These are phyloP conservation scores for Ogataea trehaloabstinens DNA, from an alignment of 805 yeast species.

Conservation along the genomic window DNA sequence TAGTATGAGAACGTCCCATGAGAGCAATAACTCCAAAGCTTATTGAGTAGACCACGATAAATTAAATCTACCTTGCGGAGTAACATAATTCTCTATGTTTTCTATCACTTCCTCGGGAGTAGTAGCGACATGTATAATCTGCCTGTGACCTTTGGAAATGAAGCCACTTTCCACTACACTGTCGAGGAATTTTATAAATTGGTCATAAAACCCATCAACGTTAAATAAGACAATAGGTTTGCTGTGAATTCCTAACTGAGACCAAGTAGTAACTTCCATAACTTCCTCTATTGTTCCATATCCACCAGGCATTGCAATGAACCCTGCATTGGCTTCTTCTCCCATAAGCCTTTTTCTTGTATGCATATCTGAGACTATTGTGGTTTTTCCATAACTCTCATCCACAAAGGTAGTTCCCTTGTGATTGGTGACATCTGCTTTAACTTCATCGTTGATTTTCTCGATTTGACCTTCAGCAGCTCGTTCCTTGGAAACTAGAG, in stretches of 20 bases:
- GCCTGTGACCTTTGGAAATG: slow-evolving; percentile 62
- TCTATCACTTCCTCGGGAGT: slow-evolving; percentile 68
- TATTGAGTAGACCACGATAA: slow-evolving; percentile 46
- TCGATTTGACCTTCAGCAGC: slow-evolving; percentile 33
- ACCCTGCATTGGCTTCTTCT: slow-evolving; percentile 70
- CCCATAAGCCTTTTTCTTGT: slow-evolving; percentile 85
- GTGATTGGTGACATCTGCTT: slow-evolving; percentile 55
- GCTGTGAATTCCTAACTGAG: slow-evolving; percentile 78
- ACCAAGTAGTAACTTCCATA: slow-evolving; percentile 88
- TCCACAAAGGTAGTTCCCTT: slow-evolving; percentile 59
- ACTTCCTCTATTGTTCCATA: slow-evolving; percentile 87
- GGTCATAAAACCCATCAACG: slow-evolving; percentile 76
- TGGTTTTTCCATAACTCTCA: slow-evolving; percentile 68
- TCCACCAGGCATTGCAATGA: slow-evolving; percentile 89
- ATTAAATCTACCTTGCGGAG: slow-evolving; percentile 74
- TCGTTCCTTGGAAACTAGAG: slow-evolving; percentile 72
- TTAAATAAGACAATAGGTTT: slow-evolving; percentile 79
- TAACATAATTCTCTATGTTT: slow-evolving; percentile 54
- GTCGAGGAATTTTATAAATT: slow-evolving; percentile 57
- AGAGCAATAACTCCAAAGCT: too few relatives aligned
- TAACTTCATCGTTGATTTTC: slow-evolving; percentile 45
- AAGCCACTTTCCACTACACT: slow-evolving; percentile 64
- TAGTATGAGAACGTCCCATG: too few relatives aligned
- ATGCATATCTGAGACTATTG: slow-evolving; percentile 84
- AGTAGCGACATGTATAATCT: slow-evolving; percentile 64